These are phyloP conservation scores for Geotrichum europaeum DNA, from an alignment of 1,139 yeast species.

Conservation along the genomic window DNA sequence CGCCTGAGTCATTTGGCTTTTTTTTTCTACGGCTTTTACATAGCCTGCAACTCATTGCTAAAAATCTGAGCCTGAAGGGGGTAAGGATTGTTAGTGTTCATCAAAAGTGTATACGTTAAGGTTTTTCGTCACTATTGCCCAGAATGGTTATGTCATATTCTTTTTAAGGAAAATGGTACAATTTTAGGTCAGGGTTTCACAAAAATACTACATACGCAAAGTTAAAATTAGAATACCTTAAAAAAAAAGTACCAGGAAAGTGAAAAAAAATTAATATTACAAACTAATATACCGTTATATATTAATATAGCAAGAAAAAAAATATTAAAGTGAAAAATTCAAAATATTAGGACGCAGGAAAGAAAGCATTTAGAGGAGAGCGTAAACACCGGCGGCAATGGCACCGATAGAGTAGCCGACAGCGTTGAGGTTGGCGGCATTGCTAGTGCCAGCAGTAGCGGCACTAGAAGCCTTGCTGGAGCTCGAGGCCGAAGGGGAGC, in stretches of 20 bases:
- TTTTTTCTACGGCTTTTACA: neutral
- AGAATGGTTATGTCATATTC: neutral
- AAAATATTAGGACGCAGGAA: neutral
- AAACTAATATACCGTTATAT: neutral
- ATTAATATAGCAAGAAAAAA: neutral
- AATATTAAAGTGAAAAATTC: neutral
- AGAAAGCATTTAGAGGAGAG: neutral
- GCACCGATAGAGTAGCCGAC: constrained; percentile 10
- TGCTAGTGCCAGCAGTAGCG: constrained; percentile 3
- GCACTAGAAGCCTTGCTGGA: neutral
- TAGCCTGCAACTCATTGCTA: neutral
- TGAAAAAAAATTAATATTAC: neutral
- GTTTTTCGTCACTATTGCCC: neutral
- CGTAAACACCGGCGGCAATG: constrained; percentile 9
- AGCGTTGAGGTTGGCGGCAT: neutral
- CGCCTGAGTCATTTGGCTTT: neutral
- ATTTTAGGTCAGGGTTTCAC: neutral
- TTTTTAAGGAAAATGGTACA: neutral
- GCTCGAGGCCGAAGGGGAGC: no score
- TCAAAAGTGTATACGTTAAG: neutral
- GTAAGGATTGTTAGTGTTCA: neutral
- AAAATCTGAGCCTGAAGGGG: neutral
- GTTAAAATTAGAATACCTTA: neutral
- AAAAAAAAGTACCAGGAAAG: neutral
- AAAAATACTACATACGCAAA: neutral